Conservation (phyloP, 2,329 filamentous ascomycete genomes). For the Cladosporium sp. region DNA sequence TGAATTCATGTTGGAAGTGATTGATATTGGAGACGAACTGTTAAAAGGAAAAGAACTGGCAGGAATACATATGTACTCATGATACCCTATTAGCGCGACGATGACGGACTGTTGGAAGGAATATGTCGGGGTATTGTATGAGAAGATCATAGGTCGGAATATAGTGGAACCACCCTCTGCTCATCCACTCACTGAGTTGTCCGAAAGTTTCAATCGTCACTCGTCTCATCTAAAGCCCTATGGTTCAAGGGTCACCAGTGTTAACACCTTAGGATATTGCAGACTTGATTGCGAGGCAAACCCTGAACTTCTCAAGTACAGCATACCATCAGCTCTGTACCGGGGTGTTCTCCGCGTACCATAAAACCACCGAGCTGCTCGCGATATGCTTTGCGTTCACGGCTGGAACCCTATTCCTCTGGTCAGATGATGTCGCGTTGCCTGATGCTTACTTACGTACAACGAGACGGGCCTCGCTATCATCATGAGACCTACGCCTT, state of each 20-base stretch:
- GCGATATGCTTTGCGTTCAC: neutral
- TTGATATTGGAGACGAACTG: neutral
- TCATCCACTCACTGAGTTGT: neutral
- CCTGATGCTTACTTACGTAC: neutral
- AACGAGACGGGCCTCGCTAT: neutral
- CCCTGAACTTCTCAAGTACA: neutral
- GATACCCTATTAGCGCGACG: conserved; percentile 11
- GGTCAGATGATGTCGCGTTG: neutral
- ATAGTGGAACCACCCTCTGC: neutral
- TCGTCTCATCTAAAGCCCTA: neutral
- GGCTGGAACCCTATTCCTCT: neutral
- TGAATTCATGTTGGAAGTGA: neutral
- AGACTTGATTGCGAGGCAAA: neutral
- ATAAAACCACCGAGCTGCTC: neutral
- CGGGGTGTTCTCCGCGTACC: neutral
- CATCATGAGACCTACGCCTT: neutral
- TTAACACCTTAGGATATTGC: neutral
- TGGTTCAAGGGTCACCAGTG: neutral
- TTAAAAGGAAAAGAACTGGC: neutral
- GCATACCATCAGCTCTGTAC: neutral
- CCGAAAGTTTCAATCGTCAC: neutral
- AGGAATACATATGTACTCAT: conserved; percentile 15
- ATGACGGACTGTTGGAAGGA: neutral
- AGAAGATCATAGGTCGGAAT: neutral
- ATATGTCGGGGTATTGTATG: neutral